These are phyloP conservation scores for Chalaropsis thielavioides DNA, from an alignment of 2,329 filamentous ascomycete genomes.

Conservation along the genomic window DNA sequence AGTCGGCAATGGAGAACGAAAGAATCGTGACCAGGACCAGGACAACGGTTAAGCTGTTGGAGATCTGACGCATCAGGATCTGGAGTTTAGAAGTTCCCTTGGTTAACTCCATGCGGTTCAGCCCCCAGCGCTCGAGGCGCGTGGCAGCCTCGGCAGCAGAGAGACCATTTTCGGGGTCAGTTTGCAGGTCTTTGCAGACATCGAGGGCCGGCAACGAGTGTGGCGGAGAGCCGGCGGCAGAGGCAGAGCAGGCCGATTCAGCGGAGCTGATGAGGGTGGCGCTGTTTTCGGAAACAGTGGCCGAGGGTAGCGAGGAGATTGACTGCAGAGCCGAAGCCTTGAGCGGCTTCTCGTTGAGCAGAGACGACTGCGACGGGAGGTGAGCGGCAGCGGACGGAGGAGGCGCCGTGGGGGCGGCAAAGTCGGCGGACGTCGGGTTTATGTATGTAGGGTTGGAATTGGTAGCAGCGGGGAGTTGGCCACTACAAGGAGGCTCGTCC, in stretches of 20 bases:
- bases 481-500: slow-evolving; percentile 19
- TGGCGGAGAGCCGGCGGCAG: slow-evolving; percentile 18
- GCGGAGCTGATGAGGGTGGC: slow-evolving; percentile 14
- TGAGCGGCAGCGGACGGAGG: background rate
- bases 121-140: slow-evolving; percentile 51
- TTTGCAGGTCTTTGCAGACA: slow-evolving; percentile 27
- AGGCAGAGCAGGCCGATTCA: slow-evolving; percentile 6
- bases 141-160: slow-evolving; percentile 45
- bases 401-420: background rate
- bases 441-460: background rate
- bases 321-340: slow-evolving; percentile 3
- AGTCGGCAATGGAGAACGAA: slow-evolving; percentile 51
- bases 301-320: slow-evolving; percentile 10
- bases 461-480: slow-evolving; percentile 12
- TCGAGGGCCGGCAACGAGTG: slow-evolving; percentile 22
- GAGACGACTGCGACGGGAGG: background rate
- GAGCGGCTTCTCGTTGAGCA: background rate
- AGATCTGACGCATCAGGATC: slow-evolving; percentile 62
- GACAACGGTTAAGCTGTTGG: slow-evolving; percentile 61
- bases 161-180: slow-evolving; percentile 44
- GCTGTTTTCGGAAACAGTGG: slow-evolving; percentile 10
- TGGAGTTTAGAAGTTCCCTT: slow-evolving; percentile 59
- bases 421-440: background rate
- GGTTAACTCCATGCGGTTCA: slow-evolving; percentile 57
- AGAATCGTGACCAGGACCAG: slow-evolving; percentile 61